Evolutionary conservation across 1,284 basidiomycete species (phyloP).

Genomic region (Boletus smithii): DNA sequence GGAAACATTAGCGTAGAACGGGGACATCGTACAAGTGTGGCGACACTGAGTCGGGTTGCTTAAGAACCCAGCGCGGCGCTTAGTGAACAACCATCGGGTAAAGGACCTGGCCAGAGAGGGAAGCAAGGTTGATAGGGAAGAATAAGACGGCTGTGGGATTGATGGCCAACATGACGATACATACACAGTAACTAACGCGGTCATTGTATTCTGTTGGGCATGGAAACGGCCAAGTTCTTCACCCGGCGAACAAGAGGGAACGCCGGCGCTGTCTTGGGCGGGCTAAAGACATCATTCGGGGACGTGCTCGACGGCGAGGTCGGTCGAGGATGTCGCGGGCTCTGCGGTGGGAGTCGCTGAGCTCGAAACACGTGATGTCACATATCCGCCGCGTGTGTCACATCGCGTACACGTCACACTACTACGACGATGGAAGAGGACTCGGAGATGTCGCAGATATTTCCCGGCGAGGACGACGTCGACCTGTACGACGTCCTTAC

Average conservation of each 20-base stretch:
- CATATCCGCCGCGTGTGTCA: conserved; percentile 6
- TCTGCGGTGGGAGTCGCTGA: no score
- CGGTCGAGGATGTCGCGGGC: background rate
- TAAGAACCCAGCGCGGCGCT: conserved; percentile 9
- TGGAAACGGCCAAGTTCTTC: no score
- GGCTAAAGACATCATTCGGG: no score
- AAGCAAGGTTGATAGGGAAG: background rate
- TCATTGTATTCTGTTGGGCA: no score
- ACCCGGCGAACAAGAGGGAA: no score
- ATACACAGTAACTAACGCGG: background rate
- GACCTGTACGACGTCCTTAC: conserved; percentile 76
- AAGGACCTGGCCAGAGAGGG: background rate
- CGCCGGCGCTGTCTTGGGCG: no score
- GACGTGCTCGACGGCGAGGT: no score
- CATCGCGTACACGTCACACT: no score
- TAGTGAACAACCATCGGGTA: background rate
- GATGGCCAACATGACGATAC: no score
- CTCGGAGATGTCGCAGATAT: conserved; percentile 69
- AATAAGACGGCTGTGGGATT: no score
- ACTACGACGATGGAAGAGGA: conserved; percentile 57
- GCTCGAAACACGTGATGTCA: conserved; percentile 4
- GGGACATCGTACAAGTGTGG: conserved; percentile 7
- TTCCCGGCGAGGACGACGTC: conserved; percentile 64
- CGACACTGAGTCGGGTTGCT: background rate
- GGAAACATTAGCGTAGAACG: background rate